These are phyloP conservation scores for Chaetoscypha palmicola DNA, from an alignment of 2,329 filamentous ascomycete species.

Conservation along the genomic window DNA sequence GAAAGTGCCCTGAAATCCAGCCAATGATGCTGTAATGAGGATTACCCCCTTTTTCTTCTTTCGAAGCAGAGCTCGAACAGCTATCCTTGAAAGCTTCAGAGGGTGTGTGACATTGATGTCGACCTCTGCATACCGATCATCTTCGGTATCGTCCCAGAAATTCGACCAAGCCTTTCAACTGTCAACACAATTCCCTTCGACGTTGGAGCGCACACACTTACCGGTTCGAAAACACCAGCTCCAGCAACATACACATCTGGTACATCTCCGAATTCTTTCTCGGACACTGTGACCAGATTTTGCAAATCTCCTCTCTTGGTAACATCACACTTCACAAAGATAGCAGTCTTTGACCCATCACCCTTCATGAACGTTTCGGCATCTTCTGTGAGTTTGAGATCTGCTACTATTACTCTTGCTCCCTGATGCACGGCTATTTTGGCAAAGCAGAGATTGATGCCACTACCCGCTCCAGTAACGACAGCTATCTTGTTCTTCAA, in stretches of 20 bases:
- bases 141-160: conserved; percentile 34
- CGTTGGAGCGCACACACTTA: too few species aligned
- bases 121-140: conserved; percentile 28
- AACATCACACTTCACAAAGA: conserved; percentile 32
- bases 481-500: conserved; percentile 6
- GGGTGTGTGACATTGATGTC: conserved; percentile 34
- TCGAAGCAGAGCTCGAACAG: conserved; percentile 28
- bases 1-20: conserved; percentile 29
- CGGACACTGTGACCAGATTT: conserved; percentile 23
- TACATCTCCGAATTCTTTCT: conserved; percentile 27
- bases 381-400: conserved; percentile 30
- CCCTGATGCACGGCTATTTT: conserved; percentile 11
- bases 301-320: conserved; percentile 29
- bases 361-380: conserved; percentile 25
- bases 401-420: conserved; percentile 31
- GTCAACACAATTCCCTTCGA: too few species aligned
- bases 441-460: conserved; percentile 14
- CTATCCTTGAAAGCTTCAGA: conserved; percentile 35
- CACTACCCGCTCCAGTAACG: conserved; percentile 6
- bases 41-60: conserved; percentile 33
- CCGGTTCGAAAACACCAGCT: conserved; percentile 35
- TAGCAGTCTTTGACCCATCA: conserved; percentile 11
- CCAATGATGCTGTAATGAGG: conserved; percentile 29
- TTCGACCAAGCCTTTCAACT: conserved; percentile 24
- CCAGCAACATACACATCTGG: conserved; percentile 34